Base-by-base conservation (phyloP, 331 rosid genomes). In the Erythrophleum ivorense region DNA sequence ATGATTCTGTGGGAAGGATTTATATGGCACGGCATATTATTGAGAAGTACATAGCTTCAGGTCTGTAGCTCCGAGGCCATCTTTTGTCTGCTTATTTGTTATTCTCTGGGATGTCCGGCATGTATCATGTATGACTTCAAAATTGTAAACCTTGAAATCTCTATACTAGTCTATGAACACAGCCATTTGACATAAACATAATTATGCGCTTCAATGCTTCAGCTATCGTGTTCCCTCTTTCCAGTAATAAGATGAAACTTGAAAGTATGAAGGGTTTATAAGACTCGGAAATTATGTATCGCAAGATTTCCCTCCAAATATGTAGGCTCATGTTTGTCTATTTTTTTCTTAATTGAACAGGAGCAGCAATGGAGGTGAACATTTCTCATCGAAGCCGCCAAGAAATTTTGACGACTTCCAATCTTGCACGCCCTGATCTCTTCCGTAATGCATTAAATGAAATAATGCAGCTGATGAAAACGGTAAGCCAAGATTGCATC, bases 11-110 rank as follows among this genome's bases (percentile, higher is more conserved):
- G 31, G 81, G 94, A 89, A 92, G 99, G 87, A 89, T 96, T 89
- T 96, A 96, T 84, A 96, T 96, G 99, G 88, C 97, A 70, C 88
- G 99, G 10, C 98, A 96, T 90, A 90, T 96, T 84, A 94, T 96
- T 81, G 95, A 90, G 85, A 90, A 94, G 87, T 96, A 96, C 89
- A 94, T 96, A 71, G 88, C 60, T 63, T 85, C 97, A 88, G 99
- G 99, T 93, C 77, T 58, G 86, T 78, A 50, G 49, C 60, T 83
- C 45, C 14, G 46, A 33, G 65, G 48, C 72, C 63, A 70, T 46
- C 24, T 60, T 74, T 81, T 18, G 69, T 31, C 73, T 19, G 9
- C 48, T 81, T 54, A 67, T 24, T 59, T 58, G 38, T 69, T 79
- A 54, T 48, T 38, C 10, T n/a, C 29, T 31, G 68, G 18, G n/a